Conservation (phyloP, 352 stramenopile genomes). For the Pythium insidiosum region DNA sequence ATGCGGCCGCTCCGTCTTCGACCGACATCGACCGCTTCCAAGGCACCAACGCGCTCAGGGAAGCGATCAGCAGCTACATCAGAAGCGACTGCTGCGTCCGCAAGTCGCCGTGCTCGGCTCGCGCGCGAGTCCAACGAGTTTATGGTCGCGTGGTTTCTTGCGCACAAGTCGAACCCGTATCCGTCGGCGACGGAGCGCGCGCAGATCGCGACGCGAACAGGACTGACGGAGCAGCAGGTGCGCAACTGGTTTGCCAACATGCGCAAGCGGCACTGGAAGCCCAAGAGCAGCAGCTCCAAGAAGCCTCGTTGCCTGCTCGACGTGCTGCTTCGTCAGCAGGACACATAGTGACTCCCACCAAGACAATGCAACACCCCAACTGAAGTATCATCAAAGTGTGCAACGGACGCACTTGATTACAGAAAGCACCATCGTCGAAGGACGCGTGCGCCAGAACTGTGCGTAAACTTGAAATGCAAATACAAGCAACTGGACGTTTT, state of each 20-base stretch:
- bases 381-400: no score
- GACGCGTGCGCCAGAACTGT: no score
- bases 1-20: slow-evolving; percentile 13
- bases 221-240: slow-evolving; percentile 73
- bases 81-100: no score
- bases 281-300: slow-evolving; percentile 52
- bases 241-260: slow-evolving; percentile 88
- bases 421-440: no score
- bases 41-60: no score
- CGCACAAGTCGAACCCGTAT: slow-evolving; percentile 82
- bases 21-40: background rate
- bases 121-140: slow-evolving; percentile 78
- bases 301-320: slow-evolving; percentile 76
- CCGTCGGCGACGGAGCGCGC: slow-evolving; percentile 51
- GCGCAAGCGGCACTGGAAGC: slow-evolving; percentile 85
- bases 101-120: slow-evolving; percentile 49
- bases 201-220: slow-evolving; percentile 60
- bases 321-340: slow-evolving; percentile 59
- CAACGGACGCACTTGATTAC: no score
- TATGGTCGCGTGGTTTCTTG: slow-evolving; percentile 79
- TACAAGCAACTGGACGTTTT: no score
- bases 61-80: no score
- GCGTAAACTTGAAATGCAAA: no score
- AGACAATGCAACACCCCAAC: no score
- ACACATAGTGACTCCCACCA: no score